phyloP scores from a whole-genome alignment of 176 grass and related monocot genomes.

The Carex myosuroides region DNA sequence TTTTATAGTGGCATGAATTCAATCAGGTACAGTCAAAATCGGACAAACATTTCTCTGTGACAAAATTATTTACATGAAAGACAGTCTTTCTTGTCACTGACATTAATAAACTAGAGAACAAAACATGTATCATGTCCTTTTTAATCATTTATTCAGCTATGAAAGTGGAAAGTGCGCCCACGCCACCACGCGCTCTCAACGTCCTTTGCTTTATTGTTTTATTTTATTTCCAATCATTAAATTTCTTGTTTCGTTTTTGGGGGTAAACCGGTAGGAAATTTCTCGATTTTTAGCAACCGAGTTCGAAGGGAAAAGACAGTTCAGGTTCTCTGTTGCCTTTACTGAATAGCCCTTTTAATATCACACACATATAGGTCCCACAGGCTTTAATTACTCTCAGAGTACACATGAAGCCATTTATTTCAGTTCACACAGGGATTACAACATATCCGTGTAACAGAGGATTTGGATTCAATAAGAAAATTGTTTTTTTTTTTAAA shows the following conservation, averaged over 20 bases:
- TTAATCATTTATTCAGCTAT: constrained; percentile 14
- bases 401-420: not conserved
- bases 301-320: not conserved
- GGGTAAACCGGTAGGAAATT: not conserved
- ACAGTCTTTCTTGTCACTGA: not conserved
- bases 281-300: not conserved
- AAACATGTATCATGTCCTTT: constrained; percentile 15
- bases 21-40: not conserved
- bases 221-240: not conserved
- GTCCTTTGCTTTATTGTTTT: not conserved
- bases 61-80: not conserved
- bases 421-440: not conserved
- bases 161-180: not conserved
- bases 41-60: not conserved
- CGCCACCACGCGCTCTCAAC: not conserved
- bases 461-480: not conserved
- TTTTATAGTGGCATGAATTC: not conserved
- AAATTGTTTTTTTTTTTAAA: not conserved
- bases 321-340: not conserved
- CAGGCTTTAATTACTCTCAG: not conserved
- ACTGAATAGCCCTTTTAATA: not conserved
- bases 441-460: not conserved
- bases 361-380: not conserved
- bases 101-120: not conserved
- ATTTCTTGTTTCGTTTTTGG: too few relatives aligned